phyloP scores from a whole-genome alignment of 164 flowering plant species.

The Tetracentron sinense region DNA sequence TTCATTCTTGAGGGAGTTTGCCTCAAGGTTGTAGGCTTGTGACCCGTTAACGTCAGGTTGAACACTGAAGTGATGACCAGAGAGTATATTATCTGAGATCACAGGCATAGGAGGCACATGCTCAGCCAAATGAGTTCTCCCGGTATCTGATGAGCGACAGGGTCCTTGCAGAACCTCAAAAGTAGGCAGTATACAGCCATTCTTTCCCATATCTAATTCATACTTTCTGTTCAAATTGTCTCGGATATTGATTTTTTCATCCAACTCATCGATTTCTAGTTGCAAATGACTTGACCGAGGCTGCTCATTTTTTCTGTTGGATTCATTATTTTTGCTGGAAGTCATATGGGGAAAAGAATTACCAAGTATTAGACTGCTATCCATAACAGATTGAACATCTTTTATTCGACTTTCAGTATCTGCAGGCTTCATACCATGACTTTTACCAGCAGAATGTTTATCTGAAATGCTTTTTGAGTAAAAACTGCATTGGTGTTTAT shows the following conservation, averaged over 20 bases:
- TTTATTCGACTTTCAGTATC: constrained; percentile 21
- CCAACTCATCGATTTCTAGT: constrained; percentile 22
- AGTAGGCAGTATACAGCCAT: constrained; percentile 17
- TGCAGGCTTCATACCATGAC: constrained; percentile 18
- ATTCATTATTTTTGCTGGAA: too few species aligned
- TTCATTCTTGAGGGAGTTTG: constrained; percentile 38
- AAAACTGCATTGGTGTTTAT: constrained; percentile 11
- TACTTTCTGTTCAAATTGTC: constrained; percentile 12
- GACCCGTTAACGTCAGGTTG: constrained; percentile 28
- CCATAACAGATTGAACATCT: too few species aligned
- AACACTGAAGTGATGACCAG: constrained; percentile 3
- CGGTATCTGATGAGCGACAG: too few species aligned
- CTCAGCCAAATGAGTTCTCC: constrained; percentile 15
- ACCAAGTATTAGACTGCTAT: too few species aligned
- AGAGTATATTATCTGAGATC: constrained; percentile 10
- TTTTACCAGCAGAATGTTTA: constrained; percentile 20
- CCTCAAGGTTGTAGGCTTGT: constrained; percentile 33
- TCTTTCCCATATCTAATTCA: constrained; percentile 22
- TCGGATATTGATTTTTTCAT: constrained; percentile 16
- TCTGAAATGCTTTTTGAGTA: constrained; percentile 18
- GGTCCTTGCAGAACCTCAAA: constrained; percentile 19
- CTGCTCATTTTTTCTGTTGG: constrained; percentile 13
- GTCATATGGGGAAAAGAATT: too few species aligned
- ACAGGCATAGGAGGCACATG: constrained; percentile 17
- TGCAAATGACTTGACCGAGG: constrained; percentile 19